Evolutionary conservation across 345 rosid species (phyloP).

Genomic region (Lumnitzera littorea): DNA sequence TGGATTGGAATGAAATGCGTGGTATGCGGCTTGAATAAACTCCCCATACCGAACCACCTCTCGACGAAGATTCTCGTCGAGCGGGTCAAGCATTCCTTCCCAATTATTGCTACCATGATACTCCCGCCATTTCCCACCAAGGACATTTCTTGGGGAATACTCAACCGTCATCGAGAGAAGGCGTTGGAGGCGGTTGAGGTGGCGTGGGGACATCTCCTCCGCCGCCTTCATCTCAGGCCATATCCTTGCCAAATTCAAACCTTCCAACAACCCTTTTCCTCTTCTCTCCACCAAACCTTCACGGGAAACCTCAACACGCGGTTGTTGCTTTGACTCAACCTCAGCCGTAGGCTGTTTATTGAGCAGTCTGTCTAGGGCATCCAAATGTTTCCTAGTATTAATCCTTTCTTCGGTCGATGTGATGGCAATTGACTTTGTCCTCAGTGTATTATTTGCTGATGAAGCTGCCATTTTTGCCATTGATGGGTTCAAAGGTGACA

Average conservation of each 20-base stretch:
- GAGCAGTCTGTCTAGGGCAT: constrained; percentile 61
- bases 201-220: constrained; percentile 85
- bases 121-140: constrained; percentile 76
- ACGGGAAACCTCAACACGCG: constrained; percentile 5
- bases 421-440: neutral
- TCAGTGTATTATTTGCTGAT: no score
- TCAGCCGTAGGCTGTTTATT: constrained; percentile 17
- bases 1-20: constrained; percentile 69
- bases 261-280: constrained; percentile 29
- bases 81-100: constrained; percentile 51
- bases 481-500: constrained; percentile 40
- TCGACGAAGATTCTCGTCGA: constrained; percentile 56
- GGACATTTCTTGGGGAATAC: constrained; percentile 74
- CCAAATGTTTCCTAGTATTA: constrained; percentile 33
- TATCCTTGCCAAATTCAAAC: constrained; percentile 48
- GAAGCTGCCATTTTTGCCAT: neutral
- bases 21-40: constrained; percentile 46
- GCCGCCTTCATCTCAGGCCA: constrained; percentile 88
- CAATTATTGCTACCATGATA: constrained; percentile 44
- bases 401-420: constrained; percentile 13
- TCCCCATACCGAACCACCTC: constrained; percentile 56
- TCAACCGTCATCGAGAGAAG: constrained; percentile 61
- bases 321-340: neutral
- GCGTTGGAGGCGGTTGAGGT: constrained; percentile 60
- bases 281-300: constrained; percentile 13